Base-by-base conservation (phyloP, 257 asterid genomes). In the Echites panduratus region DNA sequence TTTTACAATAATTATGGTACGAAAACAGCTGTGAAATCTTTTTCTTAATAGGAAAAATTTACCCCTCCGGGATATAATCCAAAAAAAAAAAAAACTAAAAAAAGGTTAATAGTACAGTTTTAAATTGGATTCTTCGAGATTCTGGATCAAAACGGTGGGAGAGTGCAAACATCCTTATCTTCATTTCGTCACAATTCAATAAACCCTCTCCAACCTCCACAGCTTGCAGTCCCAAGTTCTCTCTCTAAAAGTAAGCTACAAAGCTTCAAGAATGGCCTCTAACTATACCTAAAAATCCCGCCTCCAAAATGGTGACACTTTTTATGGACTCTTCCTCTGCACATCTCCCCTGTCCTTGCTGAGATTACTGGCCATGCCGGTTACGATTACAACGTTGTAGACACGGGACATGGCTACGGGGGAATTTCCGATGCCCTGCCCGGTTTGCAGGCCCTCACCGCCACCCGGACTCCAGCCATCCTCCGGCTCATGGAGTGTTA, bases 381-480 rank as follows among this genome's bases (percentile, higher is more conserved):
- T 11, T 77, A 77, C 45, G 70, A 77, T 48, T 77, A 64, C 64
- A 65, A 56, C 12, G 74, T 72, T 3, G 57, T 71, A 9, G 81
- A 66, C 66, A 72, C 72, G 81, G 77, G 66, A 32, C 77, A 72
- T 24, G 77, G 81, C 47, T 11, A 54, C 13, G 70, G 74, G 0
- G 66, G 68, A 70, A 66, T 71, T 45, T 72, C 70, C 68, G 26
- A 68, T 29, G 73, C 73, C 48, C 77, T 71, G 9, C 80, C 76
- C 48, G 65, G 80, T 65, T 72, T 43, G 70, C 77, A 71, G 24
- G 76, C 70, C 12, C 77, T 72, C 7, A 62, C 74, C n/a, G 74
- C 59, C 70, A 45, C 77, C 8, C 40, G 9, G 44, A 77, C 81
- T 20, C 76, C 70, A 0, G 59, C 74, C 74, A 66, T 56, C 32